These are phyloP conservation scores for Ascochyta clinopodiicola DNA, from an alignment of 2,329 filamentous ascomycete genomes.

Conservation along the genomic window DNA sequence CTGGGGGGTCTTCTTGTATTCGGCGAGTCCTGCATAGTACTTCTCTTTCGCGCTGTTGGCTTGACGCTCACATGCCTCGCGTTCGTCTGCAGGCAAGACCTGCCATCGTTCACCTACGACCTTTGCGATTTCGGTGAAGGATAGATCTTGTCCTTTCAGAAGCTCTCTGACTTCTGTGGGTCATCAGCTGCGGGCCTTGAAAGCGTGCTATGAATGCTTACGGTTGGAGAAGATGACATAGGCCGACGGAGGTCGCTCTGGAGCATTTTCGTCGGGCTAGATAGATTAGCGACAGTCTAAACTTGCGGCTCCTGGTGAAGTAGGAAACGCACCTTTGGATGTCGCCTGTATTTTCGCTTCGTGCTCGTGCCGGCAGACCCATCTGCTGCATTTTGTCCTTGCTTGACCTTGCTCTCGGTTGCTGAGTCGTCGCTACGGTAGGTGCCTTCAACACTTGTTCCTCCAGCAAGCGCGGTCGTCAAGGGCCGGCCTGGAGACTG, in stretches of 20 bases:
- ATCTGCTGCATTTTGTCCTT: conserved; percentile 38
- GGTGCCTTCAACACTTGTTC: conserved; percentile 60
- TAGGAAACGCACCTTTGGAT: conserved; percentile 68
- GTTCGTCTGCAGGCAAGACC: conserved; percentile 68
- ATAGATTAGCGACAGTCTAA: conserved; percentile 22
- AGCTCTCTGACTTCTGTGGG: conserved; percentile 74
- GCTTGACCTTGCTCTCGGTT: conserved; percentile 55
- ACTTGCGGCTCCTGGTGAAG: background rate
- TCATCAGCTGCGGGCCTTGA: conserved; percentile 22
- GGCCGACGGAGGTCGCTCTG: conserved; percentile 79
- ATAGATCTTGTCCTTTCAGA: conserved; percentile 75
- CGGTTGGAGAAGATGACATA: conserved; percentile 88
- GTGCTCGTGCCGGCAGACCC: conserved; percentile 36
- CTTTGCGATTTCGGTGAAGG: conserved; percentile 84
- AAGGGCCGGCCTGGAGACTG: conserved; percentile 47
- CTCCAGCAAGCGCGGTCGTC: conserved; percentile 51
- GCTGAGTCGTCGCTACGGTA: conserved; percentile 62
- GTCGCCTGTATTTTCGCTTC: conserved; percentile 78
- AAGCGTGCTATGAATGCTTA: conserved; percentile 52
- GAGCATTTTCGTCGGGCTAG: conserved; percentile 78
- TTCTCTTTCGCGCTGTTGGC: conserved; percentile 77
- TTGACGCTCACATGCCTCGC: conserved; percentile 75
- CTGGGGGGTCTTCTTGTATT: conserved; percentile 78
- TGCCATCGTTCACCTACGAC: conserved; percentile 85
- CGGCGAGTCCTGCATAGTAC: conserved; percentile 73